phyloP scores from a whole-genome alignment of 2,329 filamentous ascomycete genomes.

The Scytalidium lignicola region DNA sequence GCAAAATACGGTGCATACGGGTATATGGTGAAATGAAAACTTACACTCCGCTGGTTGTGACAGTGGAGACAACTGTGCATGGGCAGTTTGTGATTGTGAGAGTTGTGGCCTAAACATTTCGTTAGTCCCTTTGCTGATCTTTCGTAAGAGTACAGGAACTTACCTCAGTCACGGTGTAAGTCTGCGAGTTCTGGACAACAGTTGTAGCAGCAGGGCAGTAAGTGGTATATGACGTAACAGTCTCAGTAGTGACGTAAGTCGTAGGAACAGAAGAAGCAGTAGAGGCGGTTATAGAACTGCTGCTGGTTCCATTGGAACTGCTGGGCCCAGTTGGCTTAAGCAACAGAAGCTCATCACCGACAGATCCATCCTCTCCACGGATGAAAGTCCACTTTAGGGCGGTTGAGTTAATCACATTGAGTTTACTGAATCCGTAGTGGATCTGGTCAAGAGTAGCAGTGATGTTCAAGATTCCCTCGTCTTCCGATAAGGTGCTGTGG shows the following conservation, averaged over 20 bases:
- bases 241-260: conserved; percentile 2
- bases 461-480: conserved; percentile 32
- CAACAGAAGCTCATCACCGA: conserved; percentile 34
- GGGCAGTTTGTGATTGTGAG: conserved; percentile 24
- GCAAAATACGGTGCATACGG: neutral
- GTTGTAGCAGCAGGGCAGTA: conserved; percentile 17
- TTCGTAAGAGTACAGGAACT: conserved; percentile 1
- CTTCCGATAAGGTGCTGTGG: conserved; percentile 35
- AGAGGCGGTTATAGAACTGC: neutral
- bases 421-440: conserved; percentile 44
- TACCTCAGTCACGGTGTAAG: conserved; percentile 15
- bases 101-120: conserved; percentile 13
- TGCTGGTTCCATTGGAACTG: neutral
- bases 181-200: conserved; percentile 18
- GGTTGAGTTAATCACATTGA: conserved; percentile 36
- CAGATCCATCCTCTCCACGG: conserved; percentile 33
- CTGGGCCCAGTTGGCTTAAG: conserved; percentile 20
- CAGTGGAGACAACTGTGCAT: conserved; percentile 20
- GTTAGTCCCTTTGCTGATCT: neutral
- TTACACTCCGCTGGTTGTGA: conserved; percentile 2
- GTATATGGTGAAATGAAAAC: conserved; percentile 4
- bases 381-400: conserved; percentile 41
- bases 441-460: conserved; percentile 39
- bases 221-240: conserved; percentile 20
- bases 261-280: conserved; percentile 1